Evolutionary conservation across 2,329 filamentous ascomycete species (phyloP).

Genomic region (Cladosporium sp.): DNA sequence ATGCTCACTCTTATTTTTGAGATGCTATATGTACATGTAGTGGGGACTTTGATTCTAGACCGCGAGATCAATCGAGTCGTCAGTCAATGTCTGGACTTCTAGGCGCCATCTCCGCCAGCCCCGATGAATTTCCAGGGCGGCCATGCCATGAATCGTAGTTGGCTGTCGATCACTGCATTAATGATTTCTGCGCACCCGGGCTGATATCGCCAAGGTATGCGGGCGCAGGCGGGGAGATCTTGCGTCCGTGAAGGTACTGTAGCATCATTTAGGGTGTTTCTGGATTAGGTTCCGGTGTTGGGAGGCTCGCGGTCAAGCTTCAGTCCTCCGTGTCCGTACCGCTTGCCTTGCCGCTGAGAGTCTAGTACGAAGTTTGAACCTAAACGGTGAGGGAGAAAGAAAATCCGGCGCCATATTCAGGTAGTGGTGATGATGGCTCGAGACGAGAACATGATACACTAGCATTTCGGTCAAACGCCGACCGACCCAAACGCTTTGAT

Average conservation of each 20-base stretch:
- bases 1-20: too few relatives aligned
- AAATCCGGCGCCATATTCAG: background rate
- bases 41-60: too few relatives aligned
- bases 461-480: constrained; percentile 1
- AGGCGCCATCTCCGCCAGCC: background rate
- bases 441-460: constrained; percentile 7
- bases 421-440: background rate
- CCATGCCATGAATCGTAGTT: background rate
- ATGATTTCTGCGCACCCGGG: background rate
- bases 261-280: background rate
- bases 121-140: background rate
- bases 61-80: background rate
- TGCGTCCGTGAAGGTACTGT: background rate
- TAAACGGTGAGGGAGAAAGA: background rate
- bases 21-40: too few relatives aligned
- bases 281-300: background rate
- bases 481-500: background rate
- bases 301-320: background rate
- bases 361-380: background rate
- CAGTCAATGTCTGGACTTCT: background rate
- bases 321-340: too few relatives aligned
- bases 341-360: too few relatives aligned
- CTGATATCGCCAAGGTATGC: constrained; percentile 15
- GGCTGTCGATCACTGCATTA: constrained; percentile 10
- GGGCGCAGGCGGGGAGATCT: constrained; percentile 4